Evolutionary conservation across 2,329 filamentous ascomycete genomes (phyloP).

Genomic region (Bipolaris sorokiniana): DNA sequence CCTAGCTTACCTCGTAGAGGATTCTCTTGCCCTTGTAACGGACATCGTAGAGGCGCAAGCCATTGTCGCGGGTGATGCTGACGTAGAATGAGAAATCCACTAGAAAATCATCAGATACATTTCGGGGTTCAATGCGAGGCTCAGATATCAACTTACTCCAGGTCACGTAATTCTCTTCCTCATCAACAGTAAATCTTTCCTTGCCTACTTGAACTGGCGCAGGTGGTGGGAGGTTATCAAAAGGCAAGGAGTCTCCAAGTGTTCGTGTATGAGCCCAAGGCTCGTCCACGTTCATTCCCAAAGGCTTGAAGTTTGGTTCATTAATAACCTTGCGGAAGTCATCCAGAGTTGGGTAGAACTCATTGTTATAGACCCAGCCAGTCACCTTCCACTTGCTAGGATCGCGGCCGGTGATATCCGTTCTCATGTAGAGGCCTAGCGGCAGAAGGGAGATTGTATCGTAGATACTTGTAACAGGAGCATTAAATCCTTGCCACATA

Average conservation of each 20-base stretch:
- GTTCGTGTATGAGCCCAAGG: slow-evolving; percentile 3
- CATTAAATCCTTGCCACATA: slow-evolving; percentile 1
- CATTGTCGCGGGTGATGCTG: not conserved
- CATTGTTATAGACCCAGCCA: slow-evolving; percentile 2
- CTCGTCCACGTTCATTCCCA: slow-evolving; percentile 2
- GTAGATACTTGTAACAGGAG: slow-evolving; percentile 1
- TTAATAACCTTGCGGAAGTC: not conserved
- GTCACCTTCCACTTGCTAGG: slow-evolving; percentile 1
- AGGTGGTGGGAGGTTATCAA: not conserved
- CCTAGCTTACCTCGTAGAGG: not conserved
- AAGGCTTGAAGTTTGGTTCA: not conserved
- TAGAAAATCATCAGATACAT: not conserved
- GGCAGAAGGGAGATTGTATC: not conserved
- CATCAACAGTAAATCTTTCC: slow-evolving; percentile 1
- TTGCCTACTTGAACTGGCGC: not conserved
- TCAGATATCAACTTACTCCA: not conserved
- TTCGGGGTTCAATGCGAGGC: not conserved
- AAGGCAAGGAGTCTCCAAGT: not conserved
- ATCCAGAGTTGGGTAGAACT: slow-evolving; percentile 1
- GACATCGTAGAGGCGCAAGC: slow-evolving; percentile 1
- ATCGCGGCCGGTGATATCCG: slow-evolving; percentile 1
- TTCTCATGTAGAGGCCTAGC: slow-evolving; percentile 1
- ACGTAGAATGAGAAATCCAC: slow-evolving; percentile 5
- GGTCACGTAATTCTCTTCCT: not conserved
- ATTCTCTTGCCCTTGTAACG: slow-evolving; percentile 1